Evolutionary conservation across 768 basidiomycete genomes (phyloP).

Genomic region (Amylocystis lapponica): DNA sequence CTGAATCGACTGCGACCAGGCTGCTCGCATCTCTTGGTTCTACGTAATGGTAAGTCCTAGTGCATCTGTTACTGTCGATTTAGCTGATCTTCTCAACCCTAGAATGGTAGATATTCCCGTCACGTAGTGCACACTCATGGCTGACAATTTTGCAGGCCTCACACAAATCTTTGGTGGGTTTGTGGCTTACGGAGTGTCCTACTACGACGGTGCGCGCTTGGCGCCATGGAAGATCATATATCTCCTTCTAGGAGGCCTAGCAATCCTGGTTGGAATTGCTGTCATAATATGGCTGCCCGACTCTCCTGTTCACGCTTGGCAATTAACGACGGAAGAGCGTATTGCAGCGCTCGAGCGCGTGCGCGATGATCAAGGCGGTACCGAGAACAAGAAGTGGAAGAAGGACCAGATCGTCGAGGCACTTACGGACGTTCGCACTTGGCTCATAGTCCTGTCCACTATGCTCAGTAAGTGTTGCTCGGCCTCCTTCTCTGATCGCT

Average conservation of each 20-base stretch:
- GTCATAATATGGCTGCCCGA: constrained; percentile 61
- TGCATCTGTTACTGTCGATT: neutral
- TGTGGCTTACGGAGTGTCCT: constrained; percentile 58
- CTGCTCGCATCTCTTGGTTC: no score
- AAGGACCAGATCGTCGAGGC: constrained; percentile 54
- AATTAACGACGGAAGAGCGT: constrained; percentile 53
- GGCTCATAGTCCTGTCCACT: constrained; percentile 56
- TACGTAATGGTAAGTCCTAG: constrained; percentile 50
- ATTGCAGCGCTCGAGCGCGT: constrained; percentile 61
- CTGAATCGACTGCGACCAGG: no score
- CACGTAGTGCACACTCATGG: neutral
- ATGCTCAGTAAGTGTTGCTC: constrained; percentile 42
- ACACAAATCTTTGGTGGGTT: constrained; percentile 59
- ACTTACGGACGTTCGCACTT: constrained; percentile 50
- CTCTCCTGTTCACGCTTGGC: constrained; percentile 54
- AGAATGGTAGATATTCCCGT: constrained; percentile 50
- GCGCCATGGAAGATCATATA: constrained; percentile 61
- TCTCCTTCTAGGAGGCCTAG: constrained; percentile 52
- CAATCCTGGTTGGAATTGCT: constrained; percentile 49
- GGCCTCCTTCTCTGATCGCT: neutral
- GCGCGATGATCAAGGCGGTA: constrained; percentile 61
- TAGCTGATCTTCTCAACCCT: neutral
- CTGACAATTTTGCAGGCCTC: constrained; percentile 20
- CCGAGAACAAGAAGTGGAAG: constrained; percentile 55
- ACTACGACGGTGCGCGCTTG: constrained; percentile 40